Evolutionary conservation across 768 basidiomycete genomes (phyloP).

Genomic region (Clavaria fumosa): DNA sequence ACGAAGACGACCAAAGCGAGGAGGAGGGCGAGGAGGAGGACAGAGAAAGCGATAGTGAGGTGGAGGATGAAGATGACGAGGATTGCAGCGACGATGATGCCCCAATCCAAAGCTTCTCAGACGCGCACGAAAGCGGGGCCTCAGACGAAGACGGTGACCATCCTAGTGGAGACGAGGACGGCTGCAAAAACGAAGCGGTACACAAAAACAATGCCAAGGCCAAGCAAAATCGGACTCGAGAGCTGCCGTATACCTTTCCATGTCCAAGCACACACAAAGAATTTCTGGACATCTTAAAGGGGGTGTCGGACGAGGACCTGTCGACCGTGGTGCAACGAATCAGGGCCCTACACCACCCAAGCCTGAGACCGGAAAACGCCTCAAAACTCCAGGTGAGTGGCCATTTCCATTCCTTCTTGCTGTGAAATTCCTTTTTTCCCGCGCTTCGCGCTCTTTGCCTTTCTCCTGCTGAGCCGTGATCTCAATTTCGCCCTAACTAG

Average conservation of each 20-base stretch:
- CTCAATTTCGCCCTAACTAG: conserved; percentile 24
- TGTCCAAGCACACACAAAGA: conserved; percentile 82
- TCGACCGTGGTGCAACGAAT: conserved; percentile 80
- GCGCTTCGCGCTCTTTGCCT: too few species aligned
- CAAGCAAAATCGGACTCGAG: conserved; percentile 27
- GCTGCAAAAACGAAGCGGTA: conserved; percentile 29
- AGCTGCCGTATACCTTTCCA: conserved; percentile 85
- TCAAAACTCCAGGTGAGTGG: conserved; percentile 68
- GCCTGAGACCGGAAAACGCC: conserved; percentile 84
- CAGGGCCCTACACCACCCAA: conserved; percentile 81
- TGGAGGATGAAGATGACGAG: conserved; percentile 19
- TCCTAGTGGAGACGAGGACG: too few species aligned
- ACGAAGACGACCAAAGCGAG: conserved; percentile 20
- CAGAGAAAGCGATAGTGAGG: conserved; percentile 27
- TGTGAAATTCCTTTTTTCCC: neutral
- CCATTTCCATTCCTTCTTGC: neutral
- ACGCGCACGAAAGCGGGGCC: conserved; percentile 23
- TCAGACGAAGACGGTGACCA: too few species aligned
- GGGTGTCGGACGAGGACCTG: conserved; percentile 55
- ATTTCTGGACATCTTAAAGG: conserved; percentile 69
- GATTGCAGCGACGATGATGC: too few species aligned
- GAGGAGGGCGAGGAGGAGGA: conserved; percentile 17
- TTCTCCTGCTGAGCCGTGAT: neutral
- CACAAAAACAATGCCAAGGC: conserved; percentile 19
- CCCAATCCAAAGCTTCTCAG: too few species aligned